Base-by-base conservation (phyloP, 441 rosid genomes). In the Geranium incanum region DNA sequence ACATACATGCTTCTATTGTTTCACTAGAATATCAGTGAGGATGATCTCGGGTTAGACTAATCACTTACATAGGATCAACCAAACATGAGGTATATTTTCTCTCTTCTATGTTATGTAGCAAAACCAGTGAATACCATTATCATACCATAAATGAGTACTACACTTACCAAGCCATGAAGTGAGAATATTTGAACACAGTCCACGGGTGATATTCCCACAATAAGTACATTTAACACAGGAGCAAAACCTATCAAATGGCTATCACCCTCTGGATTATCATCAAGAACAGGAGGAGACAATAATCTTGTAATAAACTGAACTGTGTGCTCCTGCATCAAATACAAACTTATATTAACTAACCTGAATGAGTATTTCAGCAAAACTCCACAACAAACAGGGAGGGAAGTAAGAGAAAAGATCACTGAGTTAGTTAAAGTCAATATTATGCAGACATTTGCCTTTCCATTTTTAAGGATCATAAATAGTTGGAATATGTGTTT, bases 161-260 rank as follows among this genome's bases (percentile, higher is more conserved):
- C 67, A 70, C 85, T 45, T 84, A 89, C 95, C 88, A 87, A 78
- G 71, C 95, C 95, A 81, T 89, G 95, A 23, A 89, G 83, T 50
- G 92, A 87, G 83, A 87, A 87, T 67, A 87, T 85, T 84, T 89
- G 92, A 78, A 89, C 87, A 80, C 90, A 83, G 67, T 89, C 95
- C 28, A 86, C 84, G 52, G 90, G 76, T 79, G 85, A 89, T 80
- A 89, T 86, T 73, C 90, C 95, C 68, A 87, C 82, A 33, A 87
- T 81, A 70, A 87, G 84, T 60, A 87, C 90, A 81, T 86, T 89
- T 76, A 89, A 74, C 89, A 89, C 82, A 70, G 88, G 84, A 72
- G 92, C 92, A 84, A 84, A 78, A 72, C 74, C 75, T 66, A 87
- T 87, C 83, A 89, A 82, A 78, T 85, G 88, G 79, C 84, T 84